phyloP scores from a whole-genome alignment of 495 filamentous ascomycete genomes.

The Penicillium lividum region DNA sequence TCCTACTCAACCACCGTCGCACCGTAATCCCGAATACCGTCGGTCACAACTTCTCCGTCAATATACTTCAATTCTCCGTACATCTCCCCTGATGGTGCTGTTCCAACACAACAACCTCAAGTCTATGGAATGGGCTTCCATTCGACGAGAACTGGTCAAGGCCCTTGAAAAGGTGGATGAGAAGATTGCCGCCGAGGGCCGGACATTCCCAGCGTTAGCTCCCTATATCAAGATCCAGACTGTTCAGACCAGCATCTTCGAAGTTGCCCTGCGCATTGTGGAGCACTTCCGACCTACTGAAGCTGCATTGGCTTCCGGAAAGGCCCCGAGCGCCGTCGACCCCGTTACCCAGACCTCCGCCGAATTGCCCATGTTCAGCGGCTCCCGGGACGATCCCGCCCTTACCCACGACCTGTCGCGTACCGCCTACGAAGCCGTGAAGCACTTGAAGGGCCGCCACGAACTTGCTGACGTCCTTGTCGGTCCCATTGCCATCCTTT shows the following conservation, averaged over 20 bases:
- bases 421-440: constrained; percentile 62
- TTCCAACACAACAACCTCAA: constrained; percentile 98
- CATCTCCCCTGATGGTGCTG: constrained; percentile 82
- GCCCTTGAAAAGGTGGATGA: constrained; percentile 70
- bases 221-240: constrained; percentile 72
- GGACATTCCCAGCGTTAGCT: constrained; percentile 44
- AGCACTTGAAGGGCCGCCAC: constrained; percentile 53
- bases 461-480: constrained; percentile 75
- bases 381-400: constrained; percentile 46
- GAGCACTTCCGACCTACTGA: constrained; percentile 75
- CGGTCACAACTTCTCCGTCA: constrained; percentile 93
- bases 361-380: constrained; percentile 31
- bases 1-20: constrained; percentile 81
- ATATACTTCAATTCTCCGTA: constrained; percentile 91
- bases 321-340: constrained; percentile 41
- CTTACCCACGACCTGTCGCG: constrained; percentile 76
- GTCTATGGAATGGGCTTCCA: constrained; percentile 79
- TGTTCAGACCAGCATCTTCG: constrained; percentile 86
- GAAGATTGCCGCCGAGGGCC: constrained; percentile 48
- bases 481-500: constrained; percentile 76
- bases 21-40: constrained; percentile 79
- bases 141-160: constrained; percentile 75
- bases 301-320: constrained; percentile 28
- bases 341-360: constrained; percentile 46
- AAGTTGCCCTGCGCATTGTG: constrained; percentile 75